Conservation (phyloP, 2,329 filamentous ascomycete species). For the Talaromyces islandicus region DNA sequence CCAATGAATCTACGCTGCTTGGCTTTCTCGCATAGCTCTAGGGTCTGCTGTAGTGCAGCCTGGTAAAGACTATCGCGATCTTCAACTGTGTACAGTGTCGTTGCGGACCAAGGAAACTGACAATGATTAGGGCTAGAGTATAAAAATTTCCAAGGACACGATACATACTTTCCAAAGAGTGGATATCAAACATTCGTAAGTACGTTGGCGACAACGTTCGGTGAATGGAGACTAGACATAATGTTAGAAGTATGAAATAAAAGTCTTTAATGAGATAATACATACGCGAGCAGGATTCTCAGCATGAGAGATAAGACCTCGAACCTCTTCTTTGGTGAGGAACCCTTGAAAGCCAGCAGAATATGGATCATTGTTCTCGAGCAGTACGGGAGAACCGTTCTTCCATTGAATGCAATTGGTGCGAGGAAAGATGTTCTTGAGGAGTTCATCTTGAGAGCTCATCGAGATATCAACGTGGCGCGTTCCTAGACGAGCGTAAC, state of each 20-base stretch:
- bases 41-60: constrained; percentile 51
- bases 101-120: constrained; percentile 47
- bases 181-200: constrained; percentile 48
- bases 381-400: constrained; percentile 26
- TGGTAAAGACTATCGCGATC: constrained; percentile 44
- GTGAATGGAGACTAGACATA: constrained; percentile 42
- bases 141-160: not conserved
- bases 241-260: constrained; percentile 1
- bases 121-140: constrained; percentile 9
- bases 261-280: not conserved
- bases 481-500: constrained; percentile 41
- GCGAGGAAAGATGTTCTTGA: constrained; percentile 46
- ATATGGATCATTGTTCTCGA: constrained; percentile 35
- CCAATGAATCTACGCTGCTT: constrained; percentile 36
- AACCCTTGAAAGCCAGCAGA: constrained; percentile 48
- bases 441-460: constrained; percentile 44
- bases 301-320: constrained; percentile 41
- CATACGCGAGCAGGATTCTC: constrained; percentile 46
- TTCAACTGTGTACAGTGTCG: constrained; percentile 39
- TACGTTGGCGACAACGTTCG: constrained; percentile 45
- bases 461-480: constrained; percentile 42
- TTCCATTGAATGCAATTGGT: constrained; percentile 46
- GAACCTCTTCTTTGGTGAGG: constrained; percentile 46
- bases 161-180: constrained; percentile 44
- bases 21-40: constrained; percentile 62